Conservation (phyloP, 495 filamentous ascomycete species). For the Aspergillus wentii region DNA sequence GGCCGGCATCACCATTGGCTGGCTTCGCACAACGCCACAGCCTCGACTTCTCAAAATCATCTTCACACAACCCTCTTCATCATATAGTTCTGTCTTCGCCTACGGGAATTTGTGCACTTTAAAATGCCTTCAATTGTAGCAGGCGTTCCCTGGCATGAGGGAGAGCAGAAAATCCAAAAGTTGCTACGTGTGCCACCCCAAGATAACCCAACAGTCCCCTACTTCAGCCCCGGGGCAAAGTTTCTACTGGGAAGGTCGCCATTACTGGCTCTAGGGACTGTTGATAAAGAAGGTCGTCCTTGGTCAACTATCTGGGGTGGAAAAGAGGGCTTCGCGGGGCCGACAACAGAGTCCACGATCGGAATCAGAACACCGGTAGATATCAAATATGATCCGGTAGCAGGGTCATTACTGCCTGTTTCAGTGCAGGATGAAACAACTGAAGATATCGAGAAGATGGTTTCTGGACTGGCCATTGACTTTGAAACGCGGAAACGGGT, state of each 20-base stretch:
- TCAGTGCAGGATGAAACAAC: conserved; percentile 33
- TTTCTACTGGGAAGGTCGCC: conserved; percentile 53
- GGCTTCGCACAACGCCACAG: too few relatives aligned
- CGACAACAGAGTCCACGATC: conserved; percentile 52
- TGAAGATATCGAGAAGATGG: conserved; percentile 34
- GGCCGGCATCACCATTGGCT: too few relatives aligned
- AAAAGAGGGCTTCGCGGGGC: conserved; percentile 57
- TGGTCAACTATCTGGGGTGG: conserved; percentile 77
- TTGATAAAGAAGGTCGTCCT: conserved; percentile 58
- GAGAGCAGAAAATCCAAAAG: conserved; percentile 45
- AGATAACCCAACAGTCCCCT: conserved; percentile 58
- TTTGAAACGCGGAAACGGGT: conserved; percentile 59
- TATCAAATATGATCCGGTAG: conserved; percentile 58
- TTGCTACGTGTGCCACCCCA: conserved; percentile 38
- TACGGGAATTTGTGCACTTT: too few relatives aligned
- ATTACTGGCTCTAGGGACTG: conserved; percentile 63
- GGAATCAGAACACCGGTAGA: conserved; percentile 57
- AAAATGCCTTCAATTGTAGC: conserved; percentile 40
- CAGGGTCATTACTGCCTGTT: conserved; percentile 44
- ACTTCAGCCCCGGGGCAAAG: conserved; percentile 48
- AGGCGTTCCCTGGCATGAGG: conserved; percentile 43
- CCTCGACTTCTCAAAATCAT: too few relatives aligned
- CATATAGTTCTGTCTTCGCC: too few relatives aligned
- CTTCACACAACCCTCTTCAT: too few relatives aligned
- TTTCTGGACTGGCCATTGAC: conserved; percentile 62